Conservation (phyloP, 2,329 filamentous ascomycete genomes). For the Endocalyx cinctus region DNA sequence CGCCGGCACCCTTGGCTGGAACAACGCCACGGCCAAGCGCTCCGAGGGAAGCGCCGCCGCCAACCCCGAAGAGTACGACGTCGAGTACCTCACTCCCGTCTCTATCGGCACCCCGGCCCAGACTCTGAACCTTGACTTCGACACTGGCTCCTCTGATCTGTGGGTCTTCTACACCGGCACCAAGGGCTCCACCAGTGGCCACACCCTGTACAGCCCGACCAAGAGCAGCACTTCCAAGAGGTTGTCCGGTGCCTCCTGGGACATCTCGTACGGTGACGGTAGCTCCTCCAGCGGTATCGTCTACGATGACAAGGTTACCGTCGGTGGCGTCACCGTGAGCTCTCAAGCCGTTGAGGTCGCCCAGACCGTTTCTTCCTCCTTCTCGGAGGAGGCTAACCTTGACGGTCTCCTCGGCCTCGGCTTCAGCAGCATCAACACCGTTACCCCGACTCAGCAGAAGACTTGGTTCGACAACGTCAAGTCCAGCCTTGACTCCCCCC, state of each 20-base stretch:
- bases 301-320: conserved; percentile 26
- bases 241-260: conserved; percentile 22
- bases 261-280: conserved; percentile 28
- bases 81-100: conserved; percentile 27
- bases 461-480: conserved; percentile 30
- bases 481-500: conserved; percentile 18
- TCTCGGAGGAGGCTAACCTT: conserved; percentile 25
- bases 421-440: conserved; percentile 31
- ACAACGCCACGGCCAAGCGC: conserved; percentile 13
- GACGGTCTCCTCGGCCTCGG: conserved; percentile 31
- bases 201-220: conserved; percentile 22
- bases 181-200: conserved; percentile 18
- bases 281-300: conserved; percentile 29
- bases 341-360: conserved; percentile 29
- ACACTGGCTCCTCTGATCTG: conserved; percentile 30
- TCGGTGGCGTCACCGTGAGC: conserved; percentile 24
- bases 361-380: conserved; percentile 20
- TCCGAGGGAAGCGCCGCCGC: conserved; percentile 21
- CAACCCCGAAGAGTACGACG: conserved; percentile 24
- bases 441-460: conserved; percentile 20
- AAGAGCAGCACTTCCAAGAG: conserved; percentile 21
- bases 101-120: conserved; percentile 28
- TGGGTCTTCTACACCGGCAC: conserved; percentile 30
- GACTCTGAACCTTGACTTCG: conserved; percentile 29
- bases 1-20: conserved; percentile 17